Evolutionary conservation across 2,329 filamentous ascomycete species (phyloP).

Genomic region (Trichothecium roseum): DNA sequence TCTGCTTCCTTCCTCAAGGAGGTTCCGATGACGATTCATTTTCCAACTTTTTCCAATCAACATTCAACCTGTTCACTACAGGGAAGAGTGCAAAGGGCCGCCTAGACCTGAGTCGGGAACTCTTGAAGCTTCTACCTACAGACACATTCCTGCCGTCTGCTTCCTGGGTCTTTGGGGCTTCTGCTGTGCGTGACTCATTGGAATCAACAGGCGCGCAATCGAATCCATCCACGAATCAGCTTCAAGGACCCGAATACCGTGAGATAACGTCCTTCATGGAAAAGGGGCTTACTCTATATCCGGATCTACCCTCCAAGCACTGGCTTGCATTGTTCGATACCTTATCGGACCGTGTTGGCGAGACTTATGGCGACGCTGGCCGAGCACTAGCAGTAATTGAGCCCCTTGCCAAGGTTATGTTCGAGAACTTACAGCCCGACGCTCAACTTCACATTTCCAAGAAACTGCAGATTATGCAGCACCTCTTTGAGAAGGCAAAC

Average conservation of each 20-base stretch:
- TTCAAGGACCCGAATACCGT: conserved; percentile 59
- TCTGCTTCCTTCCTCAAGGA: conserved; percentile 40
- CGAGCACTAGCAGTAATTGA: conserved; percentile 60
- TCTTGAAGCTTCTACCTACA: conserved; percentile 38
- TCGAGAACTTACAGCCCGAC: conserved; percentile 19
- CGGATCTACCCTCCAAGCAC: conserved; percentile 31
- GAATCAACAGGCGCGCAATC: conserved; percentile 5
- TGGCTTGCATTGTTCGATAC: conserved; percentile 48
- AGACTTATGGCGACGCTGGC: conserved; percentile 57
- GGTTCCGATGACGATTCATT: conserved; percentile 35
- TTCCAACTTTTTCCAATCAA: conserved; percentile 33
- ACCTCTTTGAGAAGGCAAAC: conserved; percentile 32
- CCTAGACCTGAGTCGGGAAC: conserved; percentile 37
- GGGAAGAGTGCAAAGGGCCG: conserved; percentile 33
- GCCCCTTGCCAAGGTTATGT: conserved; percentile 50
- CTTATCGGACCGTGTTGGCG: conserved; percentile 44
- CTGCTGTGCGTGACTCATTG: conserved; percentile 32
- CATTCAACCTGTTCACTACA: conserved; percentile 49
- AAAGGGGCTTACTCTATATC: conserved; percentile 41
- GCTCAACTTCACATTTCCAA: conserved; percentile 10
- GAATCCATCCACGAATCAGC: conserved; percentile 22
- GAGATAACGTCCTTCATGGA: conserved; percentile 59
- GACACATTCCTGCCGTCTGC: conserved; percentile 35
- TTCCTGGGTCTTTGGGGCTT: conserved; percentile 40
- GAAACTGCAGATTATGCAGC: conserved; percentile 22